A percentile compares a stretch with the other conserved stretches of the same genome.
phyloP scores from a whole-genome alignment of 768 basidiomycete genomes.

The Macrolepiota fuliginosa region DNA sequence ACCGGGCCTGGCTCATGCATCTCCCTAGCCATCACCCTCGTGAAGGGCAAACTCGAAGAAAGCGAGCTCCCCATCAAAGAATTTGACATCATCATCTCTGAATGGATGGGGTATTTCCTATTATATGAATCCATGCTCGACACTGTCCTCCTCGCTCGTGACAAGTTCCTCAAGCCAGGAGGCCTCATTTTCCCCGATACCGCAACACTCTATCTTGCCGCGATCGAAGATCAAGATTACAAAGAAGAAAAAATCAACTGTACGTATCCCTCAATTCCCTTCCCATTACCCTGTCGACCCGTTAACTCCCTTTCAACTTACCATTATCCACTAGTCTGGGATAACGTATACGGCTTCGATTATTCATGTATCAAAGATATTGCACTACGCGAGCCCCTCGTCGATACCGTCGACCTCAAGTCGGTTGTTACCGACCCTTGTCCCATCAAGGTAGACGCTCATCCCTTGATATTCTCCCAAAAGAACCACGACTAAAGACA shows the following conservation, averaged over 20 bases:
- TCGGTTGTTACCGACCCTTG: constrained; percentile 93
- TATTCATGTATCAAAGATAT: constrained; percentile 99
- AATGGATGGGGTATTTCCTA: constrained; percentile 99
- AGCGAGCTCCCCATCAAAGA: constrained; percentile 81
- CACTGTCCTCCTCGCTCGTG: constrained; percentile 93
- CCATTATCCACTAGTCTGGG: constrained; percentile 80
- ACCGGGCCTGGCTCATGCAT: background rate
- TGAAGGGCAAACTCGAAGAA: constrained; percentile 98
- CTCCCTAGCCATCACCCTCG: constrained; percentile 81
- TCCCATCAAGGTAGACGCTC: constrained; percentile 65
- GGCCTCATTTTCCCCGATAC: constrained; percentile 97
- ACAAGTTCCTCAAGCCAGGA: constrained; percentile 90
- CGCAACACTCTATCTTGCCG: constrained; percentile 89
- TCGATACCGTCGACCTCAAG: constrained; percentile 98
- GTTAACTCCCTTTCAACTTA: background rate
- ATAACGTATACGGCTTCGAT: constrained; percentile 99
- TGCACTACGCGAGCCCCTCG: constrained; percentile 91
- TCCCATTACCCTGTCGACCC: background rate
- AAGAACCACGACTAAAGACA: background rate
- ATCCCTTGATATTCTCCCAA: background rate
- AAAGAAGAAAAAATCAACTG: constrained; percentile 99
- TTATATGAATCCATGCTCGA: constrained; percentile 99
- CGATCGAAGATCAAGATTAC: constrained; percentile 99
- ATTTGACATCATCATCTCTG: constrained; percentile 99
- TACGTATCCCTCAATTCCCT: constrained; percentile 38